Base-by-base conservation (phyloP, 208 protist genomes). In the Trypanosoma cruzi region DNA sequence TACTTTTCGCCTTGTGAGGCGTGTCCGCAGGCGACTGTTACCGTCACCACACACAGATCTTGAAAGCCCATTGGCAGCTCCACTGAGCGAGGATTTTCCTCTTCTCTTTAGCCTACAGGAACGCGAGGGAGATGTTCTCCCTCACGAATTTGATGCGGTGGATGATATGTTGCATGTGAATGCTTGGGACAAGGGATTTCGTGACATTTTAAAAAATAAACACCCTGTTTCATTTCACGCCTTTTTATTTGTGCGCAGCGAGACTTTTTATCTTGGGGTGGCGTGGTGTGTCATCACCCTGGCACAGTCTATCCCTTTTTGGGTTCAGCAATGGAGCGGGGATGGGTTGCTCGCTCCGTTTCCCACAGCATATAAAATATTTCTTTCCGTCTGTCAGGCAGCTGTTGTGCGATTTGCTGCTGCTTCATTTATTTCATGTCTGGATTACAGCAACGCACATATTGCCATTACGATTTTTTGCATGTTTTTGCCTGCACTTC, bases 401-500 rank as follows among this genome's bases (percentile, higher is more conserved):
- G 80, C 71, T 53, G 80, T 76, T 1, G 77, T 89, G 20, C 85
- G 88, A 54, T 94, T 94, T 71, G 88, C 84, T 32, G 88, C 79
- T 22, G 84, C 79, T 10, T 85, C 76, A 32, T 91, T 94, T 73
- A 64, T 94, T 26, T 70, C 82, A 29, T 77, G 89, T 22, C 49
- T 72, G 10, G 75, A 86, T n/a, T 94, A 81, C 71, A 91, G 79
- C 64, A 84, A 84, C 58, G 78, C 80, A 24, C 88, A 94, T 65
- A 80, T 94, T 29, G 85, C 83, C 5, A 78, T 91, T 22, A 89
- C 81, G 5, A 88, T 94, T 48, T 53, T 94, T 22, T 79, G 79
- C 66, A 91, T 94, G 88, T 94, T 84, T 56, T 75, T 94, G 18
- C 88, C 88, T 0, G 81, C 88, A 2, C 72, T 94, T 46, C 88